Evolutionary conservation across 441 rosid species (phyloP), one percentile per base, ranked within the genome.

Genomic region (Gossypium gossypioides): DNA sequence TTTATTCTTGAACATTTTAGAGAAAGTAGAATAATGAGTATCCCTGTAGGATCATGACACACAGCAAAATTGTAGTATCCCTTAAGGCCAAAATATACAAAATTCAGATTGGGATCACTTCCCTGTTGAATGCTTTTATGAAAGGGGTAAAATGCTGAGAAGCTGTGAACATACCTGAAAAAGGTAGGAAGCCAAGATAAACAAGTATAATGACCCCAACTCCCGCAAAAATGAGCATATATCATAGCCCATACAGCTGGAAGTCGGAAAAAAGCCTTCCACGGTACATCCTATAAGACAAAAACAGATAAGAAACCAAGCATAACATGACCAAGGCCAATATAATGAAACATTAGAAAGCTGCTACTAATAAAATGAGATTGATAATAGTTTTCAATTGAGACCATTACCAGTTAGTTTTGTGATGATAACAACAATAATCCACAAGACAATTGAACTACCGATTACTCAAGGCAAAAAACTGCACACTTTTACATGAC

Each of bases 181-280:
- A 86, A 91, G 7, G 95, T 87, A 29, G 98, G 98, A 72, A 94
- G 91, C 98, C 98, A 94, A 72, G 98, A 89, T 57, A 94, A 84
- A 79, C 95, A 90, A 68, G 92, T 86, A 73, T 86, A 93, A 72
- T 94, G 96, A 66, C 98, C 98, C 98, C 98, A 94, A 75, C 96
- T 91, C 78, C 98, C 98, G 73, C 98, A 94, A 81, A 94, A 94
- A 79, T 94, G 98, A 66, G 90, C 87, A 79, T 93, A 93, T 81
- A 86, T 87, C 98, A 94, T 94, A 40, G 98, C 97, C 97, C 95
- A 84, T 66, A 94, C 89, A 8, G 96, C 91, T 73, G 76, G 77
- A 76, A 81, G 88, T 77, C 48, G 83, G 76, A 94, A 90, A 85
- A 94, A 84, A 21, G 91, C 86, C 79, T 79, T 89, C 97, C 98